Conservation (phyloP, 2,329 filamentous ascomycete genomes). For the Chaetomium sp. region DNA sequence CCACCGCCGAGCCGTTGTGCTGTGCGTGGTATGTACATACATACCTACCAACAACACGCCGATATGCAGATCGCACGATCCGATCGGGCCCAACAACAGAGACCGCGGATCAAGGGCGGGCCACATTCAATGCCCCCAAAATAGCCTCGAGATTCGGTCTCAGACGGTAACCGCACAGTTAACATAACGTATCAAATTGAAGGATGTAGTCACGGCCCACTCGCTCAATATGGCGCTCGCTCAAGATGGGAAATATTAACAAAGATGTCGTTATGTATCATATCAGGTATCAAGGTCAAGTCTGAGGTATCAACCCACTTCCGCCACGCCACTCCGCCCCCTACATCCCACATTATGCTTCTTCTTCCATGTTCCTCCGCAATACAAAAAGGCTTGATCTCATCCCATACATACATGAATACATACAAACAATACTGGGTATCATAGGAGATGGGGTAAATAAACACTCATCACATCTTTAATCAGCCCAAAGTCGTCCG, state of each 20-base stretch:
- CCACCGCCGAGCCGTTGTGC: neutral
- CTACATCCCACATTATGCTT: neutral
- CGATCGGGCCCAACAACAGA: neutral
- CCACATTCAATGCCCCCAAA: neutral
- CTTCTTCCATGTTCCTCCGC: neutral
- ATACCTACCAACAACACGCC: neutral
- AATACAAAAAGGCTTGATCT: constrained; percentile 2
- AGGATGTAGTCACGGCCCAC: neutral
- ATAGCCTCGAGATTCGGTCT: neutral
- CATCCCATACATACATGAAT: constrained; percentile 21
- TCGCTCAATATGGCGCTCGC: too few relatives aligned
- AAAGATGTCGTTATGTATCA: neutral
- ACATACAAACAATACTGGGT: constrained; percentile 25
- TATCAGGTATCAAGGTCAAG: constrained; percentile 1
- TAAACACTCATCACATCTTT: constrained; percentile 12
- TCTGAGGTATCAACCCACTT: constrained; percentile 3
- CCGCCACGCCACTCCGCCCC: neutral
- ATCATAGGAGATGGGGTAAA: constrained; percentile 26
- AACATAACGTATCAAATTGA: neutral
- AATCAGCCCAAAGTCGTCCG: constrained; percentile 4
- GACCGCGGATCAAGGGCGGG: neutral
- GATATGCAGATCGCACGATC: neutral
- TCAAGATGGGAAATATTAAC: neutral
- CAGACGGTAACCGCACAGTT: neutral
- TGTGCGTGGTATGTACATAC: too few relatives aligned